These are phyloP conservation scores for Neurospora cerealis DNA, from an alignment of 495 filamentous ascomycete species.

Conservation along the genomic window DNA sequence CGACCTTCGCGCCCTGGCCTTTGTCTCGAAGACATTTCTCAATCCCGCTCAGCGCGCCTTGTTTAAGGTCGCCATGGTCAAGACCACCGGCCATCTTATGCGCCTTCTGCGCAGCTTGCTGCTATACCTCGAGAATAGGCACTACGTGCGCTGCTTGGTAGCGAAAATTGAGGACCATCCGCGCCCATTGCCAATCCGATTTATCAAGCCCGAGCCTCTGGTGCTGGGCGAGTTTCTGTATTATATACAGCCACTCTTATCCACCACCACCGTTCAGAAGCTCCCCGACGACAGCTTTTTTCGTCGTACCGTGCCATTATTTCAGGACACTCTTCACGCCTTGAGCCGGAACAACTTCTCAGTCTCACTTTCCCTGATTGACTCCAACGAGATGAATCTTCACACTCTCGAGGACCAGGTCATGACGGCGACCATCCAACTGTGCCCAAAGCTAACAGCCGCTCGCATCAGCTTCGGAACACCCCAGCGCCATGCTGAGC, in stretches of 20 bases:
- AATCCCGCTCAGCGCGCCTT: background rate
- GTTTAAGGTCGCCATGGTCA: background rate
- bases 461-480: background rate
- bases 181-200: background rate
- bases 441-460: background rate
- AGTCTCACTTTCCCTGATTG: background rate
- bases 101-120: background rate
- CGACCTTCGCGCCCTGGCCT: background rate
- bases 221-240: background rate
- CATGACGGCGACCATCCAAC: background rate
- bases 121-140: background rate
- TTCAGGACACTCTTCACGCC: background rate
- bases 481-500: too few species aligned
- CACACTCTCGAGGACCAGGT: background rate
- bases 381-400: background rate
- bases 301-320: rapidly evolving
- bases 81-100: background rate
- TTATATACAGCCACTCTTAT: background rate
- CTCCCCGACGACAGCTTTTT: background rate
- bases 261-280: background rate
- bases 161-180: background rate
- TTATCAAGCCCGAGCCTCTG: background rate
- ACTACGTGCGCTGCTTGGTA: background rate
- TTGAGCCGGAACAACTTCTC: too few species aligned
- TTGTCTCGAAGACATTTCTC: background rate